Evolutionary conservation across 2,329 filamentous ascomycete species (phyloP).

Genomic region (Dryadomyces quercus-mongolicae): DNA sequence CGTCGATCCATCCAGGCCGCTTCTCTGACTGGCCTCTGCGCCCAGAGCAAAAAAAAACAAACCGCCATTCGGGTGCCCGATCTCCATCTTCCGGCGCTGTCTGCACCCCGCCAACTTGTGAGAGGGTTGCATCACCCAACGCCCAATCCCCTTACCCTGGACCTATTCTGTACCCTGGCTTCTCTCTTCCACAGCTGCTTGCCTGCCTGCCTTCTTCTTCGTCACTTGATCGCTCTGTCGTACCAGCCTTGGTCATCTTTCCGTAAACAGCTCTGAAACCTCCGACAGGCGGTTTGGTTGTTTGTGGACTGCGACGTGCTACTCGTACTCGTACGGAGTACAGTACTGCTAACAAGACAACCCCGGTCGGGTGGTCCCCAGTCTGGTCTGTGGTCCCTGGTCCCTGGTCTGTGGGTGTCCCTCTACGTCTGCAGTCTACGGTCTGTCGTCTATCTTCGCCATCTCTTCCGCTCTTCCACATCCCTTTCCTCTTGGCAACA

Average conservation of each 20-base stretch:
- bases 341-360: neutral
- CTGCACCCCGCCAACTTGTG: neutral
- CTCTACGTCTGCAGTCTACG: neutral
- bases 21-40: neutral
- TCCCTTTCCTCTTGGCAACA: neutral
- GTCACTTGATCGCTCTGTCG: neutral
- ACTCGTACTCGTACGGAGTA: too few relatives aligned
- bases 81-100: neutral
- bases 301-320: constrained; percentile 2
- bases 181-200: neutral
- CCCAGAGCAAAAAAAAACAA: neutral
- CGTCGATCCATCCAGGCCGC: neutral
- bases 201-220: neutral
- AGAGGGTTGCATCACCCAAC: neutral
- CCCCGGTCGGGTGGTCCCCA: neutral
- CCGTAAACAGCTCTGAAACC: neutral
- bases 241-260: too few relatives aligned
- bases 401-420: neutral
- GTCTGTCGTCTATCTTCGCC: neutral
- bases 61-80: neutral
- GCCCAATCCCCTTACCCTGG: neutral
- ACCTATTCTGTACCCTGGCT: neutral
- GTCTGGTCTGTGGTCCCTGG: neutral
- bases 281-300: constrained; percentile 1
- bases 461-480: neutral